Evolutionary conservation across 179 eudicot genomes (phyloP).

Genomic region (Drosera spatulata): DNA sequence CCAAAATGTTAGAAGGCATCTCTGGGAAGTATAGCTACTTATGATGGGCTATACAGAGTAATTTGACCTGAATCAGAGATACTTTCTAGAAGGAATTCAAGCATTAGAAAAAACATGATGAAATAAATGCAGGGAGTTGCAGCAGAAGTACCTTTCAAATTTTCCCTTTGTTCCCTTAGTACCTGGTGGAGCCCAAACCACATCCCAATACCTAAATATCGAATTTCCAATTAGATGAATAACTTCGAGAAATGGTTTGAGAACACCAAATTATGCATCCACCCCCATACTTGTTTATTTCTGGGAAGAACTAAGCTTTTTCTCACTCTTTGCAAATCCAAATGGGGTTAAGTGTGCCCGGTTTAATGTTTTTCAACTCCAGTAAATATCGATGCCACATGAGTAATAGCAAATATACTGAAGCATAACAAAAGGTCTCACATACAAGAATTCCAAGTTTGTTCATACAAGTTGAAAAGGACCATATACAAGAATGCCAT

Average conservation of each 20-base stretch:
- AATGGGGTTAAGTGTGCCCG: no score
- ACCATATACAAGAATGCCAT: not conserved
- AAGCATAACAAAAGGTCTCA: no score
- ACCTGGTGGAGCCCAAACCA: slow-evolving; percentile 35
- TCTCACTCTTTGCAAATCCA: not conserved
- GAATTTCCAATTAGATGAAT: not conserved
- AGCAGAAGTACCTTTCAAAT: slow-evolving; percentile 21
- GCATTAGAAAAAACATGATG: no score
- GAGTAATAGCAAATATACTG: no score
- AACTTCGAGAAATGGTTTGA: no score
- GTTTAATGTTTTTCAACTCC: not conserved
- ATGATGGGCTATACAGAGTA: no score
- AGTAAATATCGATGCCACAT: not conserved
- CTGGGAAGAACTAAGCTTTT: not conserved
- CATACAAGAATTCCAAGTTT: no score
- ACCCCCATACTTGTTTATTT: no score
- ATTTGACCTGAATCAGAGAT: no score
- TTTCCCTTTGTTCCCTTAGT: slow-evolving; percentile 31
- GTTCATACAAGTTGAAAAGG: not conserved
- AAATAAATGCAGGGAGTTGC: no score
- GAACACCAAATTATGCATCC: no score
- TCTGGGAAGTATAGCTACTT: not conserved
- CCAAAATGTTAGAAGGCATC: not conserved
- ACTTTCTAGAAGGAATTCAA: no score
- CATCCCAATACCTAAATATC: slow-evolving; percentile 32